Evolutionary conservation across 805 yeast species (phyloP).

Genomic region (Metschnikowia lachancei): DNA sequence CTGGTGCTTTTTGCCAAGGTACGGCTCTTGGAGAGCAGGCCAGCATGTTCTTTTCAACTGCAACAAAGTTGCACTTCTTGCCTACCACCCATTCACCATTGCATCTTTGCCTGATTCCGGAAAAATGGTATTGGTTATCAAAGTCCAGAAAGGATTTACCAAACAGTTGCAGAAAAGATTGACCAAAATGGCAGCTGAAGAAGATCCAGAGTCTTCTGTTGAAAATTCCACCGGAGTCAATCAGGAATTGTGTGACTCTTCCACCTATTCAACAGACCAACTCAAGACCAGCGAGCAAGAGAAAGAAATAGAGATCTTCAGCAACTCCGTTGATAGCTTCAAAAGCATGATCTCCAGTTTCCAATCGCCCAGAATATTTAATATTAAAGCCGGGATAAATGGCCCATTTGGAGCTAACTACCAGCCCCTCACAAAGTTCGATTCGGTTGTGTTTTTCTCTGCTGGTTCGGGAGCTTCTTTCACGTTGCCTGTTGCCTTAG

Average conservation of each 20-base stretch:
- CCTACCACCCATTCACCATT: slow-evolving; percentile 50
- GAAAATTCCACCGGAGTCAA: neutral
- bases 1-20: slow-evolving; percentile 31
- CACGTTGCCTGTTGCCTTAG: slow-evolving; percentile 45
- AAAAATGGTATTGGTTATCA: slow-evolving; percentile 40
- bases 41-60: slow-evolving; percentile 47
- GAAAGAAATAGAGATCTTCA: neutral
- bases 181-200: slow-evolving; percentile 17
- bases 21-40: slow-evolving; percentile 47
- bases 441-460: slow-evolving; percentile 35
- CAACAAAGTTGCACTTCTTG: slow-evolving; percentile 34
- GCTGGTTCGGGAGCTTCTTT: slow-evolving; percentile 50
- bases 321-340: slow-evolving; percentile 8
- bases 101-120: slow-evolving; percentile 38
- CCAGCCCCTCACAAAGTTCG: slow-evolving; percentile 43
- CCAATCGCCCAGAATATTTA: slow-evolving; percentile 11
- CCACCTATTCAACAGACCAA: slow-evolving; percentile 3
- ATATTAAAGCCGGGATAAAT: slow-evolving; percentile 36
- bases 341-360: slow-evolving; percentile 5
- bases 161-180: slow-evolving; percentile 31
- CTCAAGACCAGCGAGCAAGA: neutral
- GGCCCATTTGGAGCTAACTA: slow-evolving; percentile 49
- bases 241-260: neutral
- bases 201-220: slow-evolving; percentile 8
- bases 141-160: slow-evolving; percentile 45